phyloP scores from a whole-genome alignment of 2,329 filamentous ascomycete species.

The Pseudovirgaria hyperparasitica region DNA sequence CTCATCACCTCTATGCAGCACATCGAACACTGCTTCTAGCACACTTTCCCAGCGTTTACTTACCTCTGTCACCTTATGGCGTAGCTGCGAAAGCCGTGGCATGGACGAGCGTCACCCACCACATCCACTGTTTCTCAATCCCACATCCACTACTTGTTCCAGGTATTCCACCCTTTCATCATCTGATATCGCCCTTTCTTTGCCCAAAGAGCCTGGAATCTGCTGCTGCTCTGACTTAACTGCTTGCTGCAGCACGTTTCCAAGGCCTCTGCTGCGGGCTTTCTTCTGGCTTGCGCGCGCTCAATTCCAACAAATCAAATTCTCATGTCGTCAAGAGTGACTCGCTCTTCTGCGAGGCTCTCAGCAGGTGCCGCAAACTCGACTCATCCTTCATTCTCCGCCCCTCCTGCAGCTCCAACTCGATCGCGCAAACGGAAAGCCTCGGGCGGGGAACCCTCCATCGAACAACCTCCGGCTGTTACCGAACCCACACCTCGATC shows the following conservation, averaged over 20 bases:
- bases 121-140: conserved; percentile 3
- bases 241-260: conserved; percentile 15
- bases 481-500: conserved; percentile 20
- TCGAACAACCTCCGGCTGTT: conserved; percentile 34
- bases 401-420: conserved; percentile 29
- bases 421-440: conserved; percentile 66
- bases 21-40: too few relatives aligned
- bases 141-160: conserved; percentile 2
- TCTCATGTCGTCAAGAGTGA: conserved; percentile 96
- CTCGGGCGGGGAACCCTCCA: conserved; percentile 29
- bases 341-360: conserved; percentile 87
- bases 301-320: conserved; percentile 21
- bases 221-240: too few relatives aligned
- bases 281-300: conserved; percentile 17
- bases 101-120: too few relatives aligned
- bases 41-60: too few relatives aligned
- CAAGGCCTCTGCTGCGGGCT: conserved; percentile 14
- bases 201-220: too few relatives aligned
- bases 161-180: conserved; percentile 6
- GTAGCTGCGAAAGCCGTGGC: too few relatives aligned
- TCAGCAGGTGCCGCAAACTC: conserved; percentile 48
- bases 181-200: too few relatives aligned
- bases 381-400: conserved; percentile 26
- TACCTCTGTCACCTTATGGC: too few relatives aligned
- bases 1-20: too few relatives aligned